These are phyloP conservation scores for Pseudogymnoascus sp. DNA, from an alignment of 2,329 filamentous ascomycete species.

Conservation along the genomic window DNA sequence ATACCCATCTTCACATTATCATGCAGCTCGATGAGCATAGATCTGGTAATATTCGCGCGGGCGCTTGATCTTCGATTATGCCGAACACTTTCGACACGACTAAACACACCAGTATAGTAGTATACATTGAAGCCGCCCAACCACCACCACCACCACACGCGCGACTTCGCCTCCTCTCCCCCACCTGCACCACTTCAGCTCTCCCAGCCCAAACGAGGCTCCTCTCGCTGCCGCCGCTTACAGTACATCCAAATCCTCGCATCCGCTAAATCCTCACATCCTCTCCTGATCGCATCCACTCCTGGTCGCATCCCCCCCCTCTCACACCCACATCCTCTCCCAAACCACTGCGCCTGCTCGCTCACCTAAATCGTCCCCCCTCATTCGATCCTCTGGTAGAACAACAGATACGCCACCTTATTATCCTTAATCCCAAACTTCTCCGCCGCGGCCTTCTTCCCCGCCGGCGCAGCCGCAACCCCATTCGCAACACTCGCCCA, in stretches of 20 bases:
- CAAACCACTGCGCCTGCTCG: background rate
- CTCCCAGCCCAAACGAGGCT: background rate
- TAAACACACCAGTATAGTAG: conserved; percentile 1
- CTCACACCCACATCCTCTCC: background rate
- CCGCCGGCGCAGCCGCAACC: conserved; percentile 37
- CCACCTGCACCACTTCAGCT: background rate
- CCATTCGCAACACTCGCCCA: conserved; percentile 67
- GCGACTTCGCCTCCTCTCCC: background rate
- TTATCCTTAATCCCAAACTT: conserved; percentile 68
- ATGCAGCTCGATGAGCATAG: background rate
- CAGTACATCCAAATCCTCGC: background rate
- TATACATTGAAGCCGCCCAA: background rate
- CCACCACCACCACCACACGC: background rate
- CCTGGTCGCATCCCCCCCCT: too few species aligned
- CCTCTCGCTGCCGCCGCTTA: background rate
- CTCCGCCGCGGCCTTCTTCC: conserved; percentile 49
- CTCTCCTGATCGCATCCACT: too few species aligned
- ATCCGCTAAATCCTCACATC: background rate
- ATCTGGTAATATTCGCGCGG: background rate
- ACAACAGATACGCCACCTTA: conserved; percentile 93
- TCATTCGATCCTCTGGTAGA: conserved; percentile 61
- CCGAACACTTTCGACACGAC: background rate
- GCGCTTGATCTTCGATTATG: conserved; percentile 3
- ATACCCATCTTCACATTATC: background rate
- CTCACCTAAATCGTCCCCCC: background rate